phyloP scores from a whole-genome alignment of 23 red algal genomes.

The Gracilaria domingensis region DNA sequence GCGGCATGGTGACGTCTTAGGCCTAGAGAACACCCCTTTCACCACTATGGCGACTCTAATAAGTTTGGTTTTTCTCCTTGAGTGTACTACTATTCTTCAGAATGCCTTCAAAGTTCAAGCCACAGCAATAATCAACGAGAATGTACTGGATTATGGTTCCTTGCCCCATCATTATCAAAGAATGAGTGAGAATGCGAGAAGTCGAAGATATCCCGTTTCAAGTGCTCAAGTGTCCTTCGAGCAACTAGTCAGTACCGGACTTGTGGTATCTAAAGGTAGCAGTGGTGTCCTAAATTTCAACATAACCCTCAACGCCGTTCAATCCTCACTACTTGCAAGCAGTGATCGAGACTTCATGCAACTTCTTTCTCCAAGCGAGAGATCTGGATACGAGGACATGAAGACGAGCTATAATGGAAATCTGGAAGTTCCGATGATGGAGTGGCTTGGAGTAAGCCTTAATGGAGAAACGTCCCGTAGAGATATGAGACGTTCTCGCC shows the following conservation, averaged over 20 bases:
- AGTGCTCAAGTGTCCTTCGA: slow-evolving; percentile 27
- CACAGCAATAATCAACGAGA: background rate
- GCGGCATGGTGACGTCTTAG: no score
- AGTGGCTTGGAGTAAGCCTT: slow-evolving; percentile 17
- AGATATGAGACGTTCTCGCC: background rate
- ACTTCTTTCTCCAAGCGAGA: background rate
- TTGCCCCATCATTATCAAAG: background rate
- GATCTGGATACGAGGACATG: background rate
- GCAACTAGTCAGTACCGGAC: slow-evolving; percentile 15
- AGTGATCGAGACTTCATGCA: background rate
- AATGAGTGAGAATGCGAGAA: background rate
- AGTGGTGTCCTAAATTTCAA: slow-evolving; percentile 32
- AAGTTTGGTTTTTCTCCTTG: background rate
- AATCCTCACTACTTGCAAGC: background rate
- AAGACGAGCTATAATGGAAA: background rate
- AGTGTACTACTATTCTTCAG: background rate
- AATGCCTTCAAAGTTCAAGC: background rate
- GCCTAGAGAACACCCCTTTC: background rate
- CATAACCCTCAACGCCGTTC: slow-evolving; percentile 41
- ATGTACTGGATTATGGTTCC: no score
- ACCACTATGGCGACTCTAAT: background rate
- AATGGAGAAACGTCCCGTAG: background rate
- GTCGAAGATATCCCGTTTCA: background rate
- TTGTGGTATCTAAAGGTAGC: slow-evolving; percentile 26
- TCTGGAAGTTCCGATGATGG: slow-evolving; percentile 21